Conservation (phyloP, 192 early-diverging fungal genomes). For the Pilaira anomala region DNA sequence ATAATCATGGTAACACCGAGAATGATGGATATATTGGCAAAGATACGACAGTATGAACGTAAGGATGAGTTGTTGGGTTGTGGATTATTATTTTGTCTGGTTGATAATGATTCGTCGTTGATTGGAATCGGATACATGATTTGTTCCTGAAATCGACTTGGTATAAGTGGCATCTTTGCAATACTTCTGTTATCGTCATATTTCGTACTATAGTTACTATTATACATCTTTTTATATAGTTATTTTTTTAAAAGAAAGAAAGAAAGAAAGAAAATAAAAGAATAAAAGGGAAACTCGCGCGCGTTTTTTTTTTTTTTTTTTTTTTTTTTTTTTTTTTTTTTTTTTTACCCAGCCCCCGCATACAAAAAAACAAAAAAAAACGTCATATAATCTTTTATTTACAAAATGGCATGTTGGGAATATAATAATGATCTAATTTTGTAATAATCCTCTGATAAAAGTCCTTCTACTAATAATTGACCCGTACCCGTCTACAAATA, state of each 20-base stretch:
- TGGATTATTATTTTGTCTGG: too few species aligned
- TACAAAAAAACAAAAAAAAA: neutral
- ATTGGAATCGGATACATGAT: too few species aligned
- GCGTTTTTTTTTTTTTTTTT: neutral
- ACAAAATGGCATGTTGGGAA: constrained; percentile 70
- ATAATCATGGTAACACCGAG: too few species aligned
- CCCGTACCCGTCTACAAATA: constrained; percentile 39
- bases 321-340: neutral
- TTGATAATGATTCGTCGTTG: too few species aligned
- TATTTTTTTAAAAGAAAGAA: neutral
- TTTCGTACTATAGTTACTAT: neutral
- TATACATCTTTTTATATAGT: too few species aligned
- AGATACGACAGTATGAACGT: too few species aligned
- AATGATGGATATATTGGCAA: too few species aligned
- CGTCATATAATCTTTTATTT: constrained; percentile 17
- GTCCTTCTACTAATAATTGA: constrained; percentile 57
- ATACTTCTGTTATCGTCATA: too few species aligned
- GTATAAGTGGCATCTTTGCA: too few species aligned
- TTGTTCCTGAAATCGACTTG: too few species aligned
- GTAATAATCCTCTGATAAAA: constrained; percentile 66
- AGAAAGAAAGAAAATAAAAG: neutral
- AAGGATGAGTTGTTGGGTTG: too few species aligned
- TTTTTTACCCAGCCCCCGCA: neutral
- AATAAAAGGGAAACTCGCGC: neutral
- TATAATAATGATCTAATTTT: constrained; percentile 68